Conservation (phyloP, 2,329 filamentous ascomycete species). For the Exophiala oligosperma region DNA sequence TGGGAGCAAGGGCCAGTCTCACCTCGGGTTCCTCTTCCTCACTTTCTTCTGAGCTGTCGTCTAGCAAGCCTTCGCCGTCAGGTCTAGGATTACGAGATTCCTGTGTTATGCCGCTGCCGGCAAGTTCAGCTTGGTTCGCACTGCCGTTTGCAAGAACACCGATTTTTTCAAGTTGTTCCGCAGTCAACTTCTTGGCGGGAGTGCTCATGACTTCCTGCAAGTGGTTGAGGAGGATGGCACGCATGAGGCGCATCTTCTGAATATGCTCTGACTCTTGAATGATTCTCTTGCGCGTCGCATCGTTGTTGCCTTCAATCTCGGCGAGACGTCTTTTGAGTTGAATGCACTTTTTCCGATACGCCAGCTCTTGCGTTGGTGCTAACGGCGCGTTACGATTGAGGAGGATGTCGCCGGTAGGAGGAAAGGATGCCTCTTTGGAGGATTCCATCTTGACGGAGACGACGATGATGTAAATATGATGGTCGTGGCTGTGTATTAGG, state of each 20-base stretch:
- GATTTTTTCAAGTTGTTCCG: slow-evolving; percentile 67
- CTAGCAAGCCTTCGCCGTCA: slow-evolving; percentile 29
- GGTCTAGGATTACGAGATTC: slow-evolving; percentile 18
- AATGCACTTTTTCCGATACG: slow-evolving; percentile 95
- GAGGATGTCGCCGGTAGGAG: slow-evolving; percentile 23
- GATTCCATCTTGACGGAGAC: slow-evolving; percentile 21
- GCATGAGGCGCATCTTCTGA: slow-evolving; percentile 86
- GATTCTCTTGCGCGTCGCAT: slow-evolving; percentile 76
- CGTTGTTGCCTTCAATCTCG: slow-evolving; percentile 90
- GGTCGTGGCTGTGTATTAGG: too few species aligned
- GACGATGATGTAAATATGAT: too few species aligned
- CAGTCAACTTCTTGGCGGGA: slow-evolving; percentile 67
- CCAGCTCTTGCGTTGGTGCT: slow-evolving; percentile 90
- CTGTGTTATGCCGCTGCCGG: slow-evolving; percentile 34
- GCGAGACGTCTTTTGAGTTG: slow-evolving; percentile 87
- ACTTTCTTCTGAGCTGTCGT: slow-evolving; percentile 30
- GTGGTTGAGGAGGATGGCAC: slow-evolving; percentile 72
- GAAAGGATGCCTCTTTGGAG: slow-evolving; percentile 26
- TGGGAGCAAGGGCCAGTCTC: slow-evolving; percentile 23
- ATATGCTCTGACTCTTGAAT: slow-evolving; percentile 79
- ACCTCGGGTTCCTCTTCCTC: slow-evolving; percentile 32
- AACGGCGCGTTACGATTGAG: slow-evolving; percentile 43
- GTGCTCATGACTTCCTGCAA: slow-evolving; percentile 55
- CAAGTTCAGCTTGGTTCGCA: slow-evolving; percentile 56
- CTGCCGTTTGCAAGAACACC: slow-evolving; percentile 40